Evolutionary conservation across 441 rosid species (phyloP).

Genomic region (Euphorbia corollata): DNA sequence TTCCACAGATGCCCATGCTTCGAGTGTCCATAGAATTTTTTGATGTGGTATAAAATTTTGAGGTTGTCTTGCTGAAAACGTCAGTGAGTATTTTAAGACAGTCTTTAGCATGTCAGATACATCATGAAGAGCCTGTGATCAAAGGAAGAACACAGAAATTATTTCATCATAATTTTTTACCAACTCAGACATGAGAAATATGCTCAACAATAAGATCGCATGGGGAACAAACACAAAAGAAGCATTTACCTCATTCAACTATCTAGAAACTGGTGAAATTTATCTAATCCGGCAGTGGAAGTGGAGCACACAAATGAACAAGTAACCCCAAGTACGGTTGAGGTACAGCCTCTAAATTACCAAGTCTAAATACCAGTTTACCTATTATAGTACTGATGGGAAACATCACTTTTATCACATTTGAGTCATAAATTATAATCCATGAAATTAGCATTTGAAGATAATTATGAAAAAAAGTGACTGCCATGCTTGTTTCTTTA

Average conservation of each 20-base stretch:
- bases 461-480: background rate
- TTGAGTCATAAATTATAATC: background rate
- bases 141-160: slow-evolving; percentile 9
- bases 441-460: background rate
- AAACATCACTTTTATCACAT: background rate
- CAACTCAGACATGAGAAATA: background rate
- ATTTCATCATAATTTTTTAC: background rate
- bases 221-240: background rate
- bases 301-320: background rate
- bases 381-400: background rate
- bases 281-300: background rate
- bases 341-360: background rate
- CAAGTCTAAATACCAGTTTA: background rate
- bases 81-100: slow-evolving; percentile 51
- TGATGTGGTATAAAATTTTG: slow-evolving; percentile 75
- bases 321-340: background rate
- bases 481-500: background rate
- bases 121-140: slow-evolving; percentile 42
- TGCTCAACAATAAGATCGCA: background rate
- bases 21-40: slow-evolving; percentile 72
- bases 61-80: slow-evolving; percentile 65
- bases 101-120: slow-evolving; percentile 41
- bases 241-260: background rate
- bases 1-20: slow-evolving; percentile 58
- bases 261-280: background rate